Conservation (phyloP, 352 stramenopile genomes). For the Phytophthora capsici region DNA sequence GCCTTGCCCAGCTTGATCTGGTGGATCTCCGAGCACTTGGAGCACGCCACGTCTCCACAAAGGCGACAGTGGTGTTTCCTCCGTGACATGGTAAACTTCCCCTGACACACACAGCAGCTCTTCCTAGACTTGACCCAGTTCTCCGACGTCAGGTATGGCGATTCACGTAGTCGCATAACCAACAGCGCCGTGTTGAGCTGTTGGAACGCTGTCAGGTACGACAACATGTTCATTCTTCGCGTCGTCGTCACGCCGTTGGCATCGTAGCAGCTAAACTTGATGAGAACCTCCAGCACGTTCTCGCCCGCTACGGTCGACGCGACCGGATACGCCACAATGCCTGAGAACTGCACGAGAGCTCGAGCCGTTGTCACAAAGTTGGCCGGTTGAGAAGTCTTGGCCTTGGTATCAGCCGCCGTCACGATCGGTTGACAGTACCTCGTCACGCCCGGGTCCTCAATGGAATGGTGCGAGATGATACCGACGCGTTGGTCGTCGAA, state of each 20-base stretch:
- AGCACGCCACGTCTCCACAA: slow-evolving; percentile 73
- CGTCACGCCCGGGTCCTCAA: slow-evolving; percentile 66
- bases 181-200: slow-evolving; percentile 61
- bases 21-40: slow-evolving; percentile 73
- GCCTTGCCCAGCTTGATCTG: slow-evolving; percentile 65
- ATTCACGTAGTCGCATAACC: slow-evolving; percentile 65
- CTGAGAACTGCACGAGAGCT: slow-evolving; percentile 68
- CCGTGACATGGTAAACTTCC: slow-evolving; percentile 60
- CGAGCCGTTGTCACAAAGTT: slow-evolving; percentile 45
- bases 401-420: slow-evolving; percentile 17
- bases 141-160: slow-evolving; percentile 57
- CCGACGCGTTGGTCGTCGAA: slow-evolving; percentile 59
- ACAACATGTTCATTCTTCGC: slow-evolving; percentile 57
- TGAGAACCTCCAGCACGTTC: slow-evolving; percentile 61
- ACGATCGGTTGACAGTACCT: slow-evolving; percentile 69
- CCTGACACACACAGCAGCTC: slow-evolving; percentile 62
- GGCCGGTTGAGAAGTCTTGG: slow-evolving; percentile 12
- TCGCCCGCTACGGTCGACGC: slow-evolving; percentile 41
- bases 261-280: slow-evolving; percentile 75
- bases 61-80: slow-evolving; percentile 80
- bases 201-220: slow-evolving; percentile 54
- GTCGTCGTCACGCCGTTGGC: slow-evolving; percentile 43
- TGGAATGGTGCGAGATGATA: slow-evolving; percentile 74
- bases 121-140: slow-evolving; percentile 72
- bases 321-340: slow-evolving; percentile 68